A percentile compares a stretch with the other conserved stretches of the same genome.
These are phyloP conservation scores for Alternaria metachromatica DNA, from an alignment of 2,329 filamentous ascomycete genomes.

Conservation along the genomic window DNA sequence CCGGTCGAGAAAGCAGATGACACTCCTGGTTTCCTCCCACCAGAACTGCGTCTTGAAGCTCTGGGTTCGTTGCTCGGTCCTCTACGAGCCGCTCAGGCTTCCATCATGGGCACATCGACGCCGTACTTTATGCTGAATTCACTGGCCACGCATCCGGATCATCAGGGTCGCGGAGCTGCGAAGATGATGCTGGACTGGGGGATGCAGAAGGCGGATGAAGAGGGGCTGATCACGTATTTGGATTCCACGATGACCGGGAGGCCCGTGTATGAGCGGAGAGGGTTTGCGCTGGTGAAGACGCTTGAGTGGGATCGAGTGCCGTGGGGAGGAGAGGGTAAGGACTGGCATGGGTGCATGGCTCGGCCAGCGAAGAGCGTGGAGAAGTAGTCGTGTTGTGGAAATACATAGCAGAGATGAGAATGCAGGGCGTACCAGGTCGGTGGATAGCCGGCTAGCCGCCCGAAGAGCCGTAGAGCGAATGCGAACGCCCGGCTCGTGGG, in stretches of 20 bases:
- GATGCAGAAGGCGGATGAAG: constrained; percentile 48
- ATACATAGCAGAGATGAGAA: not conserved
- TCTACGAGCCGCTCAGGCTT: constrained; percentile 26
- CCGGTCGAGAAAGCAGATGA: constrained; percentile 2
- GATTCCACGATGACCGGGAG: constrained; percentile 49
- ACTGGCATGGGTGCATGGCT: constrained; percentile 43
- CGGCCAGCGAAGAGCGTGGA: constrained; percentile 5
- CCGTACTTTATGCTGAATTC: constrained; percentile 40
- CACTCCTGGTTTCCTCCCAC: constrained; percentile 75
- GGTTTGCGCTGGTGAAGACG: constrained; percentile 29
- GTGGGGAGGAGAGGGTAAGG: constrained; percentile 38
- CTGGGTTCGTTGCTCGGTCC: constrained; percentile 34
- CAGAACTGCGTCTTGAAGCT: constrained; percentile 58
- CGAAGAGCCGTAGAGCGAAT: constrained; percentile 1
- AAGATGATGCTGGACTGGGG: constrained; percentile 50
- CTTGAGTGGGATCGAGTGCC: constrained; percentile 33
- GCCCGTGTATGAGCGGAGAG: constrained; percentile 48
- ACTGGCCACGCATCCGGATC: constrained; percentile 47
- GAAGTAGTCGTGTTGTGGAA: not conserved
- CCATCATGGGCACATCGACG: constrained; percentile 32
- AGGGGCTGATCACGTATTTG: constrained; percentile 49
- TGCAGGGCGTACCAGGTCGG: constrained; percentile 1
- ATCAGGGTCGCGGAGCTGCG: constrained; percentile 51
- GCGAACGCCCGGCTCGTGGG: constrained; percentile 4
- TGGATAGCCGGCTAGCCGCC: constrained; percentile 10